These are phyloP conservation scores for Ceratocystis huliohia DNA, from an alignment of 2,329 filamentous ascomycete genomes.

Conservation along the genomic window DNA sequence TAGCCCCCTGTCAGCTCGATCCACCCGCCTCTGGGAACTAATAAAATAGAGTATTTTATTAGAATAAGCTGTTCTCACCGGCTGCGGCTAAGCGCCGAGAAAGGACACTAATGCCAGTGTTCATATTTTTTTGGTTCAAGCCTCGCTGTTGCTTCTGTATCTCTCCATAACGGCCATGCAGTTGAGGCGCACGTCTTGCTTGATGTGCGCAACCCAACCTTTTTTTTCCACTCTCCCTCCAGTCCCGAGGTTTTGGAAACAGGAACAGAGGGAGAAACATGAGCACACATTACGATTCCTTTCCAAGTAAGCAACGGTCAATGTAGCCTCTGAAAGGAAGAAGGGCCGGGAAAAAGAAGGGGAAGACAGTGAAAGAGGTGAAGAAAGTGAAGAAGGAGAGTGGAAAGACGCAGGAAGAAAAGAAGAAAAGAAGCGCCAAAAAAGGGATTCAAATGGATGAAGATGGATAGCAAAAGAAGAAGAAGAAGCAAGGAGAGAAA, in stretches of 20 bases:
- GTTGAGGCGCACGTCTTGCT: too few relatives aligned
- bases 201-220: neutral
- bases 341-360: neutral
- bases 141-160: too few relatives aligned
- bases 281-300: too few relatives aligned
- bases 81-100: constrained; percentile 2
- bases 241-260: neutral
- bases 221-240: neutral
- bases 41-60: too few relatives aligned
- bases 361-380: neutral
- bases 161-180: neutral
- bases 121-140: neutral
- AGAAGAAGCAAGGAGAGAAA: neutral
- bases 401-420: neutral
- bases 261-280: neutral
- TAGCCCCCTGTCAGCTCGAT: too few relatives aligned
- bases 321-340: neutral
- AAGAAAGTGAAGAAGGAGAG: neutral
- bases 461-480: neutral
- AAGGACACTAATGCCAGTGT: neutral
- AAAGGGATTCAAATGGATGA: neutral
- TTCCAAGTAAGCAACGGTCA: too few relatives aligned
- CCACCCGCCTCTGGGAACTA: too few relatives aligned
- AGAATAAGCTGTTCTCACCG: neutral
- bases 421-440: neutral